Conservation (phyloP, 2,329 filamentous ascomycete genomes). For the Zymoseptoria crescenta region DNA sequence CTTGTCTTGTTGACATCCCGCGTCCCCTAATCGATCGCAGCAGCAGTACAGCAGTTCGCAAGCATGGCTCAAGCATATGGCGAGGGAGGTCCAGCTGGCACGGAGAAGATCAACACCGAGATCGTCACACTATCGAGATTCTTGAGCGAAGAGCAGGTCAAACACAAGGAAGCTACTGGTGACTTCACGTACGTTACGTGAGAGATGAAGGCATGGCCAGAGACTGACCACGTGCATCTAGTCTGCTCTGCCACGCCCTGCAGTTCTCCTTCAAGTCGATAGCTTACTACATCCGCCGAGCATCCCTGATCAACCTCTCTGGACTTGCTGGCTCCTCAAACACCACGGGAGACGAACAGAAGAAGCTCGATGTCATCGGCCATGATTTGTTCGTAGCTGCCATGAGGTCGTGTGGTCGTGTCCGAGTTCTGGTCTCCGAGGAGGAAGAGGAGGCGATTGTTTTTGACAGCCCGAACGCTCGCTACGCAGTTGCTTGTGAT, state of each 20-base stretch:
- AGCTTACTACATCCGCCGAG: conserved; percentile 96
- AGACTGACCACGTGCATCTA: conserved; percentile 33
- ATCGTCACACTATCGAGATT: conserved; percentile 94
- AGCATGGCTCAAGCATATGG: neutral
- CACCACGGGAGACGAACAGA: conserved; percentile 93
- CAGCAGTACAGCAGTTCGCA: neutral
- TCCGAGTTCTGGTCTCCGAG: conserved; percentile 89
- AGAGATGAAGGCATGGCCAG: neutral
- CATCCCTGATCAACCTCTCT: conserved; percentile 79
- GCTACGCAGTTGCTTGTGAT: conserved; percentile 93
- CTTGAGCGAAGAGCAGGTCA: conserved; percentile 90
- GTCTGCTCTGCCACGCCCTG: conserved; percentile 90
- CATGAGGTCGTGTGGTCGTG: conserved; percentile 88
- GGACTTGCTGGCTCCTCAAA: conserved; percentile 93
- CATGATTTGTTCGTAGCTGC: conserved; percentile 96
- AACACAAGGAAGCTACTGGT: conserved; percentile 89
- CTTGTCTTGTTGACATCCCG: neutral
- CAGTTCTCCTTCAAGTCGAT: conserved; percentile 99
- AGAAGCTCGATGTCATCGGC: conserved; percentile 98
- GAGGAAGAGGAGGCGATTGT: conserved; percentile 90
- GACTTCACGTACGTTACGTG: conserved; percentile 80
- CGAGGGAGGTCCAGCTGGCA: conserved; percentile 24
- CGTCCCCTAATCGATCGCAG: neutral
- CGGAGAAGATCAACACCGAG: conserved; percentile 85
- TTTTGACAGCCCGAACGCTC: conserved; percentile 68